Percentiles rank a stretch among this genome's conserved stretches.
Evolutionary conservation across 306 rosid species (phyloP).

Genomic region (Bauhinia variegata): DNA sequence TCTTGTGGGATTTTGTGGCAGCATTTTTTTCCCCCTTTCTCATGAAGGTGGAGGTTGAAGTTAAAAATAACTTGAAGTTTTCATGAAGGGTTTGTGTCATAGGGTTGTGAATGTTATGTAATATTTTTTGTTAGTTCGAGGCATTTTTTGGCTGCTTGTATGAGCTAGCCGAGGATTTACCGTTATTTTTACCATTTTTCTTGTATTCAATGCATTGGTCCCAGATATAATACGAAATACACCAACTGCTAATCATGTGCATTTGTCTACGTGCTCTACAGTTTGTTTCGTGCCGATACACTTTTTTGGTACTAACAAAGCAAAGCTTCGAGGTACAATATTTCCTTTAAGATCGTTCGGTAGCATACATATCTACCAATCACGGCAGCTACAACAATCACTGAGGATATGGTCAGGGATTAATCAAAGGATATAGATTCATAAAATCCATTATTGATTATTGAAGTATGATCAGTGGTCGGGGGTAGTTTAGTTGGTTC

Average conservation of each 20-base stretch:
- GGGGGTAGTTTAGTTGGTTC: no score
- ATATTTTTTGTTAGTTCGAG: constrained; percentile 62
- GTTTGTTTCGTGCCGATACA: constrained; percentile 2
- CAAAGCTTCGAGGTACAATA: no score
- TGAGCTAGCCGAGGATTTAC: constrained; percentile 61
- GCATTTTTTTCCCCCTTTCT: constrained; percentile 46
- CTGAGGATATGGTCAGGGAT: no score
- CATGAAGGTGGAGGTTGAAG: constrained; percentile 57
- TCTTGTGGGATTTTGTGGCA: constrained; percentile 45
- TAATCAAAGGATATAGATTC: no score
- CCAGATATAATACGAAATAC: constrained; percentile 46
- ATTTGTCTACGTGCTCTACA: constrained; percentile 1
- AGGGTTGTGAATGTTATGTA: constrained; percentile 61
- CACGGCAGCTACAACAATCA: no score
- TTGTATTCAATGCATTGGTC: constrained; percentile 42
- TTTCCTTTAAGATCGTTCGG: no score
- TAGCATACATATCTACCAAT: no score
- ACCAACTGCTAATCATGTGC: constrained; percentile 34
- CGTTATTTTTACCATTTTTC: constrained; percentile 48
- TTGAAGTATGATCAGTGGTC: no score
- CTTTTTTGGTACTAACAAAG: background rate
- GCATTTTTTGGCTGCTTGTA: constrained; percentile 65
- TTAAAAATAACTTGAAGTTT: constrained; percentile 53
- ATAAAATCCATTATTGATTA: no score
- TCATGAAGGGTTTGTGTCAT: constrained; percentile 47